phyloP scores from a whole-genome alignment of 2,329 filamentous ascomycete species.

The Rutstroemia sp. region DNA sequence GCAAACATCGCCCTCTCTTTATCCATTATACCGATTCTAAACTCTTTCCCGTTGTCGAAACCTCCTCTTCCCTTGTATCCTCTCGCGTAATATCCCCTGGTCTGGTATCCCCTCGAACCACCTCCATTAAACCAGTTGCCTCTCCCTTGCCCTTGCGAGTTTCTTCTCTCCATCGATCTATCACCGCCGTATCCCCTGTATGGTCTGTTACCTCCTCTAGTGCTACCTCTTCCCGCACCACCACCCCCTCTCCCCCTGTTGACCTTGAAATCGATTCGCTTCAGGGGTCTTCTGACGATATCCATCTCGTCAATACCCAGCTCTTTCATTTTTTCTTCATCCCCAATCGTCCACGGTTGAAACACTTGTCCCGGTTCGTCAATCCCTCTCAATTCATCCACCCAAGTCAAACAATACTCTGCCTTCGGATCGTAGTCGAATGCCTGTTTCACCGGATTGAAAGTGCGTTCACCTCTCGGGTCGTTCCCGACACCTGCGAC shows the following conservation, averaged over 20 bases:
- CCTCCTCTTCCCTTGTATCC: slow-evolving; percentile 11
- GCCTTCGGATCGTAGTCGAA: slow-evolving; percentile 69
- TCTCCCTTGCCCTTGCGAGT: slow-evolving; percentile 14
- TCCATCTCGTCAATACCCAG: slow-evolving; percentile 49
- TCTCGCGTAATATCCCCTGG: slow-evolving; percentile 6
- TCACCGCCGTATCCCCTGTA: slow-evolving; percentile 16
- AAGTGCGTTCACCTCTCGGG: slow-evolving; percentile 59
- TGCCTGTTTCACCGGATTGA: slow-evolving; percentile 76
- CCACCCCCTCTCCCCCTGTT: slow-evolving; percentile 25
- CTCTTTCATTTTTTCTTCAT: slow-evolving; percentile 47
- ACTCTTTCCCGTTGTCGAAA: slow-evolving; percentile 2
- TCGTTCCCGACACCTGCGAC: slow-evolving; percentile 75
- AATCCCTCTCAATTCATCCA: slow-evolving; percentile 56
- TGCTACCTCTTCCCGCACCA: slow-evolving; percentile 4
- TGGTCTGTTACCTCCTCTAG: slow-evolving; percentile 18
- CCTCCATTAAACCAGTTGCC: slow-evolving; percentile 6
- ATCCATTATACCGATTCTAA: slow-evolving; percentile 9
- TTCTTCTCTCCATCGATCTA: slow-evolving; percentile 33
- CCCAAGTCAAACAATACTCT: slow-evolving; percentile 65
- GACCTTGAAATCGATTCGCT: slow-evolving; percentile 56
- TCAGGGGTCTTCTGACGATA: slow-evolving; percentile 61
- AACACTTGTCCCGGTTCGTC: slow-evolving; percentile 46
- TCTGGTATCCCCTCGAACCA: background rate
- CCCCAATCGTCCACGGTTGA: slow-evolving; percentile 57
- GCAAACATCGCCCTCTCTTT: background rate